Percentiles rank a stretch among this genome's conserved stretches.
Conservation (phyloP, 2,329 filamentous ascomycete genomes). For the Leptographium flavum region DNA sequence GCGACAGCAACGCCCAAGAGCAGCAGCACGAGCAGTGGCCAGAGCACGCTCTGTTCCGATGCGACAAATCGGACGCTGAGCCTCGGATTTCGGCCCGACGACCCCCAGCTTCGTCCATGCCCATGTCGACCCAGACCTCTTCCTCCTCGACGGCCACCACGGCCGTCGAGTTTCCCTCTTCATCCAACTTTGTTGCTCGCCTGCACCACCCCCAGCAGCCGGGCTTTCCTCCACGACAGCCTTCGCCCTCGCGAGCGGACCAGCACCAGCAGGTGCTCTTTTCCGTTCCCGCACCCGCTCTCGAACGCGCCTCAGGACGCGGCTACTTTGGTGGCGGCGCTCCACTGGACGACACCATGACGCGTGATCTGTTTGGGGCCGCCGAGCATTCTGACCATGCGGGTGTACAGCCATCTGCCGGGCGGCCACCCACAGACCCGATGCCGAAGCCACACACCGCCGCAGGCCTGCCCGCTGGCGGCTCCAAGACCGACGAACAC, state of each 20-base stretch:
- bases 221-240: background rate
- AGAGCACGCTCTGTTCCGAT: background rate
- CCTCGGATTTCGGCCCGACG: background rate
- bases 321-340: background rate
- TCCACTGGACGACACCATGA: background rate
- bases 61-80: background rate
- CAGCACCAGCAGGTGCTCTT: conserved; percentile 8
- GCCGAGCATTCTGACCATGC: background rate
- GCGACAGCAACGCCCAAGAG: background rate
- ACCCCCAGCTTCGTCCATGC: background rate
- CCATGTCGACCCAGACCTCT: background rate
- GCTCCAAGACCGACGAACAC: background rate
- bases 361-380: conserved; percentile 2
- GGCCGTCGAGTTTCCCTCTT: conserved; percentile 2
- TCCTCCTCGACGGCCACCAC: conserved; percentile 4
- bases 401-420: background rate
- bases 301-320: background rate
- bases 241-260: background rate
- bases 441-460: background rate
- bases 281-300: conserved; percentile 3
- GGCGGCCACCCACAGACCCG: background rate
- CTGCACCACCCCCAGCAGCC: conserved; percentile 5
- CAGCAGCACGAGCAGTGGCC: background rate
- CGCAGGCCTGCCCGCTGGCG: background rate
- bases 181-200: conserved; percentile 7